These are phyloP conservation scores for Hypsizygus marmoreus DNA, from an alignment of 768 basidiomycete genomes.

Conservation along the genomic window DNA sequence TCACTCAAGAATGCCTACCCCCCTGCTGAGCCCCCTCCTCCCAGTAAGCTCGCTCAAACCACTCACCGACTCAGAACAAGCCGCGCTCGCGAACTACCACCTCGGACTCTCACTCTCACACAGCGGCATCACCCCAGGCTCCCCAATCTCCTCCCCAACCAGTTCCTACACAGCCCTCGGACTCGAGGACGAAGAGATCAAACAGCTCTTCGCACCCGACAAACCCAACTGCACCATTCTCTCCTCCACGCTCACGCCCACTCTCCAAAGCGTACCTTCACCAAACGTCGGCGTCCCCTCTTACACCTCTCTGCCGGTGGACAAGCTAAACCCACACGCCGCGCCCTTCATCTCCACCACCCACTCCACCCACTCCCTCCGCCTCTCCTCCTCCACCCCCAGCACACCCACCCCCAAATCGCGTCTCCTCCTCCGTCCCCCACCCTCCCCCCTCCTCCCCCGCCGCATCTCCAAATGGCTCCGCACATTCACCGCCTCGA, in stretches of 20 bases:
- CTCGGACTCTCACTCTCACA: neutral
- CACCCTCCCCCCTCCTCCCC: conserved; percentile 3
- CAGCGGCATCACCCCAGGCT: neutral
- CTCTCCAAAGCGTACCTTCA: neutral
- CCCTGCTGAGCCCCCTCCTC: neutral
- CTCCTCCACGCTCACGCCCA: neutral
- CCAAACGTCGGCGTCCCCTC: neutral
- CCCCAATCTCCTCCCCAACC: conserved; percentile 7
- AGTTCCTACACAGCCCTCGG: conserved; percentile 10
- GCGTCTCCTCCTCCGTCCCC: conserved; percentile 15
- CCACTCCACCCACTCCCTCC: neutral
- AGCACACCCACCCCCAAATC: conserved; percentile 7
- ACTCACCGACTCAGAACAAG: neutral
- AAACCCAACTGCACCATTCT: conserved; percentile 6
- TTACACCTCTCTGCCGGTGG: conserved; percentile 8
- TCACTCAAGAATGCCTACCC: neutral
- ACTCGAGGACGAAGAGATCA: conserved; percentile 16
- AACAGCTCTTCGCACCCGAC: conserved; percentile 9
- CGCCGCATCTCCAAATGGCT: conserved; percentile 15
- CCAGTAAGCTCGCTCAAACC: neutral
- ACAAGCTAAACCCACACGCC: conserved; percentile 11
- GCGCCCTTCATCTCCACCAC: conserved; percentile 3
- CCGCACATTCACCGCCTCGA: conserved; percentile 11
- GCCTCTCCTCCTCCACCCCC: neutral
- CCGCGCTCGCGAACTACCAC: conserved; percentile 1